Conservation (phyloP, 257 asterid genomes). For the Ehretia macrophylla region DNA sequence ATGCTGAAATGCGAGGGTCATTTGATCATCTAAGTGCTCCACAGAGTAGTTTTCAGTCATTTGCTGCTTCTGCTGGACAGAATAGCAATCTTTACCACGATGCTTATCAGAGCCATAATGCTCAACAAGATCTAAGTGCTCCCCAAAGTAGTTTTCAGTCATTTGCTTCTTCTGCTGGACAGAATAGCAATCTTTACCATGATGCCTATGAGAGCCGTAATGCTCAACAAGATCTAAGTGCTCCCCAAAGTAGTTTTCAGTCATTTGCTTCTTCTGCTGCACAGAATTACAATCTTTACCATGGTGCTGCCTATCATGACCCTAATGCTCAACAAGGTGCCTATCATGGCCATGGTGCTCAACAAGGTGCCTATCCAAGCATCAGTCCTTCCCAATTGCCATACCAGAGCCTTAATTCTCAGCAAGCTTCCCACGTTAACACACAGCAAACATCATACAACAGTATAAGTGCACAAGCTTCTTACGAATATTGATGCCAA, state of each 20-base stretch:
- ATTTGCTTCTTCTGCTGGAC: too few species aligned
- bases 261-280: too few species aligned
- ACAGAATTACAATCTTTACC: background rate
- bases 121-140: conserved; percentile 6
- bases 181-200: background rate
- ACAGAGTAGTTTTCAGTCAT: conserved; percentile 31
- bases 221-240: conserved; percentile 4
- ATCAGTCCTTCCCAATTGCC: conserved; percentile 33
- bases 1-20: conserved; percentile 18
- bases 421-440: conserved; percentile 26
- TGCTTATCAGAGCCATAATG: background rate
- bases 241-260: background rate
- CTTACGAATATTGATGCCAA: conserved; percentile 41
- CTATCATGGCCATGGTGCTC: conserved; percentile 26
- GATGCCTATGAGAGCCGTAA: background rate
- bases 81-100: conserved; percentile 6
- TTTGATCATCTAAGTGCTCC: conserved; percentile 37
- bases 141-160: background rate
- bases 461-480: conserved; percentile 40
- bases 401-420: conserved; percentile 35
- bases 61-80: conserved; percentile 37
- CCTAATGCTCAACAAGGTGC: conserved; percentile 1
- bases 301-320: background rate
- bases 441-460: conserved; percentile 34
- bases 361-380: conserved; percentile 17